A percentile compares a stretch with the other conserved stretches of the same genome.
These are phyloP conservation scores for Aulographum hederae DNA, from an alignment of 2,329 filamentous ascomycete genomes.

Conservation along the genomic window DNA sequence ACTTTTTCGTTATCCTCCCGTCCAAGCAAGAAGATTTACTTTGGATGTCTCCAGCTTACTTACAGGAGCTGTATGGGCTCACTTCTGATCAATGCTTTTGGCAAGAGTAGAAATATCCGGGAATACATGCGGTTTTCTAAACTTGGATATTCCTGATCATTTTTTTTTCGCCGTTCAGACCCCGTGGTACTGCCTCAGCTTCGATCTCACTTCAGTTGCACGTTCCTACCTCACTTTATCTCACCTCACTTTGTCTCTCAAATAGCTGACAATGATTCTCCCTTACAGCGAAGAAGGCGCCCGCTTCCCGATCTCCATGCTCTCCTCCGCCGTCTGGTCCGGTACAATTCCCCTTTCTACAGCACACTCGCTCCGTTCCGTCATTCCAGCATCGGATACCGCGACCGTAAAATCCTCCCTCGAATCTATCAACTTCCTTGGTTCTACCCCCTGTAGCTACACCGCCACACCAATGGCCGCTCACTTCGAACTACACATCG, in stretches of 20 bases:
- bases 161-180: too few relatives aligned
- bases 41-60: too few relatives aligned
- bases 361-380: constrained; percentile 36
- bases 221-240: background rate
- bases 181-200: too few relatives aligned
- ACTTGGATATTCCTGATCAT: too few relatives aligned
- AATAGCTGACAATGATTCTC: too few relatives aligned
- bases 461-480: constrained; percentile 10
- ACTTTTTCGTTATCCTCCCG: too few relatives aligned
- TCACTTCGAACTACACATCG: constrained; percentile 19
- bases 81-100: too few relatives aligned
- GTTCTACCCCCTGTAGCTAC: constrained; percentile 16
- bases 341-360: constrained; percentile 43
- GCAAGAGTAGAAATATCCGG: too few relatives aligned
- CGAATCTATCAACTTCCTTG: constrained; percentile 53
- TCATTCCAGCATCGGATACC: constrained; percentile 21
- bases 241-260: background rate
- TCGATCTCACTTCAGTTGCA: too few relatives aligned
- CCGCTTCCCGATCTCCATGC: constrained; percentile 58
- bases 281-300: constrained; percentile 57
- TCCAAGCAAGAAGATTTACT: too few relatives aligned
- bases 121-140: too few relatives aligned
- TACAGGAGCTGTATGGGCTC: too few relatives aligned
- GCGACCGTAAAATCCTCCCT: constrained; percentile 52
- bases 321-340: constrained; percentile 61